Evolutionary conservation across 495 filamentous ascomycete species (phyloP), one percentile per base, ranked within the genome.

Genomic region (Neurospora sublineolata): DNA sequence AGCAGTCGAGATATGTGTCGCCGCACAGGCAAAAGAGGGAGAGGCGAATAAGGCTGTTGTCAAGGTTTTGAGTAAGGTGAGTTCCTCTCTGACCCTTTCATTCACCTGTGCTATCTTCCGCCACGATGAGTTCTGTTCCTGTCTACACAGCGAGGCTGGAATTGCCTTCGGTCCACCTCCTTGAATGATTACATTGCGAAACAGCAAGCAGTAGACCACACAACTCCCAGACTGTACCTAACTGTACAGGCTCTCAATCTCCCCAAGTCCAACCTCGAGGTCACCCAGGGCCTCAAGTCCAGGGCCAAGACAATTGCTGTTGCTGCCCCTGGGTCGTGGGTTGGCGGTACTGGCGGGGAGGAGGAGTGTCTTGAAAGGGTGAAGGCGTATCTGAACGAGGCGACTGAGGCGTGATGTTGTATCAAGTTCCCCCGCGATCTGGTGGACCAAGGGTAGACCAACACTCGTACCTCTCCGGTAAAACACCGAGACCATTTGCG

Each of bases 1-100:
- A 8, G 79, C 80, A 12, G 83, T 92, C 70, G 86, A 89, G 68
- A 76, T 93, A 1, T 89, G 86, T 37, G 89, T 91, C 0, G 77
- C 89, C 3, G 89, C 88, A 0, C 88, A 84, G 67, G 86, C 90
- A 11, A 82, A 86, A 41, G 87, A 91, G 30, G 89, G 89, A 3
- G 88, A 90, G 77, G 87, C 89, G 4, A 93, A 93, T 74, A 83
- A 84, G 70, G 89, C 89, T 16, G 88, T 91, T 9, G 82, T 88
- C 72, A 83, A 87, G 69, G 79, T 91, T 7, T 79, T 93, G 44
- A 89, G 89, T 71, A 82, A 89, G 82, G 89, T 91, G 76, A 70
- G 80, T 58, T 41, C 20, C 33, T 69, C 33, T 69, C 30, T 64
- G 38, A 68, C 46, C 4, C 36, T 0, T 11, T 37, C 23, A 4